These are phyloP conservation scores for Quercus phellos DNA, from an alignment of 331 rosid species.

Conservation along the genomic window DNA sequence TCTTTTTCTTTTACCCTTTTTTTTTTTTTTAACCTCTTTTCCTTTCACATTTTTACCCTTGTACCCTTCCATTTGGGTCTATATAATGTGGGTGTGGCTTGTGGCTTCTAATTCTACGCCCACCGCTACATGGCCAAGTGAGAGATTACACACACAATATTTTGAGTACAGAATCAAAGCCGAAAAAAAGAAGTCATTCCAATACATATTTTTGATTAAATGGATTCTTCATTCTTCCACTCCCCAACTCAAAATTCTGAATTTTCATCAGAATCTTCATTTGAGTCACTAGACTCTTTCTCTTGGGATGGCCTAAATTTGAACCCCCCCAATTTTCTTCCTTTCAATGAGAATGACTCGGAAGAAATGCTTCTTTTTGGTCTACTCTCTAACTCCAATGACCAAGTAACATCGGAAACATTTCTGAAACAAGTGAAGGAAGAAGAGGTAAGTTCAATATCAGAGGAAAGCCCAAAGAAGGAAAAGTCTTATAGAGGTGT, in stretches of 20 bases:
- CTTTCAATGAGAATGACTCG: constrained; percentile 81
- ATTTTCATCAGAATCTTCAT: constrained; percentile 51
- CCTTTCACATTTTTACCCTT: no score
- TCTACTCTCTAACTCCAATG: constrained; percentile 39
- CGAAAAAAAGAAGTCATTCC: not conserved
- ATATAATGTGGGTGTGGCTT: not conserved
- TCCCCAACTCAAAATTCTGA: constrained; percentile 44
- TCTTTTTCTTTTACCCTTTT: not conserved
- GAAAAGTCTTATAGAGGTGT: constrained; percentile 78
- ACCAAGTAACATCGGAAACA: not conserved
- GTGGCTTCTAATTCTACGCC: not conserved
- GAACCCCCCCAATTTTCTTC: constrained; percentile 37
- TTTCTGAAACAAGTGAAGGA: constrained; percentile 32
- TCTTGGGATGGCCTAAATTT: constrained; percentile 28
- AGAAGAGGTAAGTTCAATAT: constrained; percentile 52
- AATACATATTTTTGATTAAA: not conserved
- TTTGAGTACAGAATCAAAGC: not conserved
- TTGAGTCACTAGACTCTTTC: constrained; percentile 49
- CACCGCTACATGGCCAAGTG: not conserved
- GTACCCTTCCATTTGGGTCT: not conserved
- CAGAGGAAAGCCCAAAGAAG: constrained; percentile 27
- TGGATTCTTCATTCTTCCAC: constrained; percentile 38
- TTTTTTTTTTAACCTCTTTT: no score
- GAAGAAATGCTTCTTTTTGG: constrained; percentile 85
- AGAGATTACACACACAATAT: not conserved